Conservation (phyloP, 2,329 filamentous ascomycete species). For the Chaetoscypha palmicola region DNA sequence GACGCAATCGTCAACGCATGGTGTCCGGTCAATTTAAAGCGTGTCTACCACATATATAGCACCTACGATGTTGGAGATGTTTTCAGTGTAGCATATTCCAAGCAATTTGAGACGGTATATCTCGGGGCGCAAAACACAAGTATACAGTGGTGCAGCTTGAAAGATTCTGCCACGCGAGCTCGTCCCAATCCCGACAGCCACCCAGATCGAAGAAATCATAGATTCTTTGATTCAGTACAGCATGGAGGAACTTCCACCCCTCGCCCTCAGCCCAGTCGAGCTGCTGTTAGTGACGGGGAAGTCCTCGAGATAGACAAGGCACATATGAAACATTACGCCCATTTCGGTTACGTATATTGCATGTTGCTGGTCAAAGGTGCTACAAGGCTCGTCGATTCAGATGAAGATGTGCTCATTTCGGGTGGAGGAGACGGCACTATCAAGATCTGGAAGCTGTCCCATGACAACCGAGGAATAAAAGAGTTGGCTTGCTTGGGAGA, state of each 20-base stretch:
- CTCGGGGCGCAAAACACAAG: constrained; percentile 90
- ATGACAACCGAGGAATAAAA: constrained; percentile 53
- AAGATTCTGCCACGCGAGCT: constrained; percentile 53
- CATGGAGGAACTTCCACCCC: constrained; percentile 74
- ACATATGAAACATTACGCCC: constrained; percentile 80
- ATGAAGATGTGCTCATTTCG: constrained; percentile 78
- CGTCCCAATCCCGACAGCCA: constrained; percentile 59
- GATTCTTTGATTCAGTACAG: constrained; percentile 91
- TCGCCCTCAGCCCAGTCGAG: constrained; percentile 44
- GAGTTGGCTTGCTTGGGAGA: constrained; percentile 60
- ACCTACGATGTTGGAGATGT: constrained; percentile 92
- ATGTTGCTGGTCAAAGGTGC: constrained; percentile 78
- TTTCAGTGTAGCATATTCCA: constrained; percentile 88
- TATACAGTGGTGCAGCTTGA: constrained; percentile 84
- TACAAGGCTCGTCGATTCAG: constrained; percentile 57
- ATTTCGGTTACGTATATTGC: constrained; percentile 93
- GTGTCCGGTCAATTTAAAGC: constrained; percentile 68
- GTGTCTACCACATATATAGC: constrained; percentile 85
- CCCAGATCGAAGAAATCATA: constrained; percentile 69
- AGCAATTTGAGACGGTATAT: constrained; percentile 73
- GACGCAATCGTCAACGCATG: constrained; percentile 94
- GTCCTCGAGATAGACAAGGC: constrained; percentile 75
- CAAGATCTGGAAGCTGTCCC: constrained; percentile 75
- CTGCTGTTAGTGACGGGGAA: constrained; percentile 48
- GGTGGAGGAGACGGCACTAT: constrained; percentile 91